These are phyloP conservation scores for Ustilago esculenta DNA, from an alignment of 1,284 basidiomycete species.

Conservation along the genomic window DNA sequence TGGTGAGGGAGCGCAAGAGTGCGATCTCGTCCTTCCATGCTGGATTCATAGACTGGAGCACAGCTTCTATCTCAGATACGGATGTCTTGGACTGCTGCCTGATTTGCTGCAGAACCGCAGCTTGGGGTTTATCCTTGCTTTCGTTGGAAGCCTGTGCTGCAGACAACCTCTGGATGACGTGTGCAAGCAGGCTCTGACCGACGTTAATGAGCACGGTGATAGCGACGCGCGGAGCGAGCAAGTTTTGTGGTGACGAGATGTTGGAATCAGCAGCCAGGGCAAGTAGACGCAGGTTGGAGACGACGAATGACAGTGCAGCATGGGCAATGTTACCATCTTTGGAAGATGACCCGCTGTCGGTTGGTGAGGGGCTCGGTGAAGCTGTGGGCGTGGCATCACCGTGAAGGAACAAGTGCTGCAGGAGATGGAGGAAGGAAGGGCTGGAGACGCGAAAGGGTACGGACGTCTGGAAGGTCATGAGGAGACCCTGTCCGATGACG, in stretches of 20 bases:
- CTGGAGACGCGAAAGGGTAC: conserved; percentile 16
- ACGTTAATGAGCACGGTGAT: conserved; percentile 45
- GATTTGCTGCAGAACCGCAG: conserved; percentile 4
- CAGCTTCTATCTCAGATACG: conserved; percentile 20
- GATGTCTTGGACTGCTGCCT: conserved; percentile 7
- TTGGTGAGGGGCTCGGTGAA: background rate
- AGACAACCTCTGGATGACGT: conserved; percentile 17
- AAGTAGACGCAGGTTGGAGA: conserved; percentile 31
- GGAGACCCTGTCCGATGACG: conserved; percentile 40
- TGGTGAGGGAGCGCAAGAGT: conserved; percentile 30
- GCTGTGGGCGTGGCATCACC: background rate
- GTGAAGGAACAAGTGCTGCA: conserved; percentile 11
- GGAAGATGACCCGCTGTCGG: background rate
- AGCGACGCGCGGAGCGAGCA: conserved; percentile 41
- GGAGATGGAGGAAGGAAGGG: conserved; percentile 17
- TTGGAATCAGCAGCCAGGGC: conserved; percentile 25
- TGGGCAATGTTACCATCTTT: conserved; percentile 7
- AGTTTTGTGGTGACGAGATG: conserved; percentile 26
- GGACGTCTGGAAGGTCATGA: conserved; percentile 31
- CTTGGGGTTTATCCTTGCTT: conserved; percentile 9
- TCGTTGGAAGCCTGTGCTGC: conserved; percentile 16
- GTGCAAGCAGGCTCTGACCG: conserved; percentile 26
- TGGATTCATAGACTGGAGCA: conserved; percentile 38
- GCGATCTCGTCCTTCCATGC: conserved; percentile 48
- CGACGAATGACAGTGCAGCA: conserved; percentile 21